Base-by-base conservation (phyloP, 176 grass and related monocot genomes). In the Hyparrhenia diplandra region DNA sequence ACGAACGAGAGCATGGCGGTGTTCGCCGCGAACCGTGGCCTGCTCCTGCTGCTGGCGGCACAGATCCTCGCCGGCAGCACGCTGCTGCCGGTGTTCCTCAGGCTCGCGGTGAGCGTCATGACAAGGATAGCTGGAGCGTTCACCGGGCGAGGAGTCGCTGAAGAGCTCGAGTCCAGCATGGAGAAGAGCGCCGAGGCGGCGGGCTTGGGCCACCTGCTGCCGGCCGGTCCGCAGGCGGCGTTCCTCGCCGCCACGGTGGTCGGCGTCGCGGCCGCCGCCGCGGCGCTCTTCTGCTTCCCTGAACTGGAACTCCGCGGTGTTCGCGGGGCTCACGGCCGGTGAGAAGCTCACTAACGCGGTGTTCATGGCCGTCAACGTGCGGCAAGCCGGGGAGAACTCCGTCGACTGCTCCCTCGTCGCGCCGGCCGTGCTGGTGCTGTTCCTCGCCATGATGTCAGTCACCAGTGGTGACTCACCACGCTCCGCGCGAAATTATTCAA, bases 1-100 rank as follows among this genome's bases (percentile, higher is more conserved):
- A 94, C 81, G 16, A 92, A 94, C 65, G 95, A 94, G 78, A 89
- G 93, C 85, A 94, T 98, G 83, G 86, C 83, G 4, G 87, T 89
- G 40, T 94, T 97, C 67, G 31, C 69, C n/a, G 55, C 73, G 4
- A 85, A 98, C 79, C 68, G 75, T 0, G 85, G 88, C 23, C 90
- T 98, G 5, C 88, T 94, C 4, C 65, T 94, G 27, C 72, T 98
- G 10, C 62, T 88, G 14, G 31, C 64, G 51, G 73, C 79, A 6
- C 90, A 94, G 72, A 69, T 98, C 84, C 81, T 98, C 34, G 88
- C 88, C 17, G 92, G 95, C 28, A 85, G 77, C 71, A 85, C 74
- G 2, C 67, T 98, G 31, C 79, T 94, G 52, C 88, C 95, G 27
- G 65, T 87, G 8, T 89, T 92, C 70, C 89, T 94, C 21, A 80